Evolutionary conservation across 2,329 filamentous ascomycete species (phyloP), one percentile per base, ranked within the genome.

Genomic region (Pseudopithomyces maydicus): DNA sequence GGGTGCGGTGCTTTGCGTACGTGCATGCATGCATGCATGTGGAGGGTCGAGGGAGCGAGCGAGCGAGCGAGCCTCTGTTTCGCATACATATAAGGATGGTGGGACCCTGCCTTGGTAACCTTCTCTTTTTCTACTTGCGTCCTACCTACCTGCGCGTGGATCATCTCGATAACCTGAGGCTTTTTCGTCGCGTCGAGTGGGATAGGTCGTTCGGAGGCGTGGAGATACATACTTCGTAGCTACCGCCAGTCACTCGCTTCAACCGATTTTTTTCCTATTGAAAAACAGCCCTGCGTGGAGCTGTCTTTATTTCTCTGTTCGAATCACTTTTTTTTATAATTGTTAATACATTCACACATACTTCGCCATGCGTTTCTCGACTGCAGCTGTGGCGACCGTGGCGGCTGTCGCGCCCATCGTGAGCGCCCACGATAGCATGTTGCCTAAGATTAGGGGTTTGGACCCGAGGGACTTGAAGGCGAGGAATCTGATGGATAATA

Each of bases 351-450:
- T n/a, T n/a, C n/a, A n/a, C n/a, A n/a, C n/a, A n/a, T n/a, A n/a
- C n/a, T n/a, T n/a, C n/a, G n/a, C n/a, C n/a, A 76, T 76, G 74
- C 71, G 66, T 54, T 72, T 75, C 62, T 67, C 71, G 26, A 29
- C 26, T 41, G 65, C 68, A 15, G 60, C 69, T 57, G 43, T 75
- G 43, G 70, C 72, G 49, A 68, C 65, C 45, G 61, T 65, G 41
- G 69, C 65, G 43, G 72, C 67, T 23, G 54, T 74, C 17, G 63
- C 63, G 15, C 71, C 72, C 10, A 49, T 75, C 38, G 68, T 68
- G 53, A 62, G 38, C 50, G 74, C 71, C 43, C 74, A 77, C 61
- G 68, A 67, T 42, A 61, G 52, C n/a, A 60, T 59, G 43, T 52
- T 74, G 7, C 74, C 74, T 23, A 72, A 63, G 51, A 72, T 77